phyloP scores from a whole-genome alignment of 2,329 filamentous ascomycete genomes.

The Seiridium unicorne region DNA sequence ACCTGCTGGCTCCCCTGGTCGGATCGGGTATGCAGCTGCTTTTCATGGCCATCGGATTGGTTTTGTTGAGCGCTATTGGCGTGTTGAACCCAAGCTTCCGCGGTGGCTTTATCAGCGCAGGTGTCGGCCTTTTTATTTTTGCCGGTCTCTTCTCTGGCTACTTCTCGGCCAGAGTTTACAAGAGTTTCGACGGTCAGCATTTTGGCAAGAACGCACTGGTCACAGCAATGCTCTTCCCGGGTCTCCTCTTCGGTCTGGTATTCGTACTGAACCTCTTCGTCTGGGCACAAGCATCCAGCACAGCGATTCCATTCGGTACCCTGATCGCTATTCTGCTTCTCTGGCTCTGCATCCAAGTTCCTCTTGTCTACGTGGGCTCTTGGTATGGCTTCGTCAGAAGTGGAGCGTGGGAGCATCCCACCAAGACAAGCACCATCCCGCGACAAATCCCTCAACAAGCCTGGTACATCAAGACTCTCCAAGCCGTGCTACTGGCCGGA shows the following conservation, averaged over 20 bases:
- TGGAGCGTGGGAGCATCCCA: slow-evolving; percentile 75
- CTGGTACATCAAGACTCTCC: slow-evolving; percentile 69
- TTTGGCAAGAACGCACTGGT: slow-evolving; percentile 75
- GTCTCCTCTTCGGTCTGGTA: slow-evolving; percentile 69
- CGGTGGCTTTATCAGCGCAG: slow-evolving; percentile 85
- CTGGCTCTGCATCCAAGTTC: slow-evolving; percentile 84
- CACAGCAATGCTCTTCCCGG: slow-evolving; percentile 77
- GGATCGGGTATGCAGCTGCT: slow-evolving; percentile 86
- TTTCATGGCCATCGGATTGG: slow-evolving; percentile 74
- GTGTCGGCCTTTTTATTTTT: slow-evolving; percentile 78
- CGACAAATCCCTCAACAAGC: slow-evolving; percentile 72
- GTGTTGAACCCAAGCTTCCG: slow-evolving; percentile 83
- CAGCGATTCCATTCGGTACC: slow-evolving; percentile 80
- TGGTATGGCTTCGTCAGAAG: slow-evolving; percentile 72
- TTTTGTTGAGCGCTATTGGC: slow-evolving; percentile 72
- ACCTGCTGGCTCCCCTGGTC: slow-evolving; percentile 74
- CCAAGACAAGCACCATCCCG: slow-evolving; percentile 69
- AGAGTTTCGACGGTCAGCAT: slow-evolving; percentile 74
- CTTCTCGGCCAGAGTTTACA: slow-evolving; percentile 80
- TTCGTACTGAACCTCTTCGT: slow-evolving; percentile 86
- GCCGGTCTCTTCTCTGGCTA: slow-evolving; percentile 84
- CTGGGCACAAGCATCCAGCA: slow-evolving; percentile 86
- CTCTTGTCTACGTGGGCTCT: slow-evolving; percentile 77
- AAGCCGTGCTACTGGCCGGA: slow-evolving; percentile 69
- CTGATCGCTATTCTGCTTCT: slow-evolving; percentile 70